Evolutionary conservation across 2,329 filamentous ascomycete genomes (phyloP).

Genomic region (Nannizziopsis arthrosporioides): DNA sequence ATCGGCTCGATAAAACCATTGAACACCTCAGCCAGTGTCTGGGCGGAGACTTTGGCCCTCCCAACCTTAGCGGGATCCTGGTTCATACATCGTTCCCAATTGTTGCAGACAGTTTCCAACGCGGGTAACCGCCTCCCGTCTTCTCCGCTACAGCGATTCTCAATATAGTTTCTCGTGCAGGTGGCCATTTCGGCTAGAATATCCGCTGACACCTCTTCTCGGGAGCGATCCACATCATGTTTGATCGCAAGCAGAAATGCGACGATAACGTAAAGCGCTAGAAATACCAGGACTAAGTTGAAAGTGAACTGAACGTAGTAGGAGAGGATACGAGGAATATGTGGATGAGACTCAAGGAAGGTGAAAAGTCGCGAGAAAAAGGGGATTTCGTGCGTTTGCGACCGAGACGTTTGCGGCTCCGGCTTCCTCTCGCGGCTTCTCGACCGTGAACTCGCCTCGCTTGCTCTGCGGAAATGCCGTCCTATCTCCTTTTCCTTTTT

Average conservation of each 20-base stretch:
- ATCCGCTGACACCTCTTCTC: slow-evolving; percentile 54
- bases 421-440: slow-evolving; percentile 25
- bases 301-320: slow-evolving; percentile 53
- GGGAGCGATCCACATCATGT: slow-evolving; percentile 61
- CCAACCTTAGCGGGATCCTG: slow-evolving; percentile 68
- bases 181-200: slow-evolving; percentile 60
- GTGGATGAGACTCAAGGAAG: slow-evolving; percentile 53
- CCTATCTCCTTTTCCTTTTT: slow-evolving; percentile 39
- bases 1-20: slow-evolving; percentile 89
- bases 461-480: slow-evolving; percentile 30
- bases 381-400: slow-evolving; percentile 13
- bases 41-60: slow-evolving; percentile 66
- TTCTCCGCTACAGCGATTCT: slow-evolving; percentile 61
- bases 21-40: slow-evolving; percentile 83
- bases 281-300: slow-evolving; percentile 39
- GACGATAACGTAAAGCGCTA: slow-evolving; percentile 54
- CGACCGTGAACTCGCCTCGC: slow-evolving; percentile 34
- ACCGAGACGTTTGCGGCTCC: not conserved
- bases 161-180: slow-evolving; percentile 61
- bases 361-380: slow-evolving; percentile 44
- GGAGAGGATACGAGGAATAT: slow-evolving; percentile 53
- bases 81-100: slow-evolving; percentile 82
- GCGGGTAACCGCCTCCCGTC: slow-evolving; percentile 53
- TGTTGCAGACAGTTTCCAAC: slow-evolving; percentile 58
- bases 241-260: slow-evolving; percentile 58